A percentile compares a stretch with the other conserved stretches of the same genome.
These are phyloP conservation scores for Parastagonospora nodorum DNA, from an alignment of 2,329 filamentous ascomycete genomes.

Conservation along the genomic window DNA sequence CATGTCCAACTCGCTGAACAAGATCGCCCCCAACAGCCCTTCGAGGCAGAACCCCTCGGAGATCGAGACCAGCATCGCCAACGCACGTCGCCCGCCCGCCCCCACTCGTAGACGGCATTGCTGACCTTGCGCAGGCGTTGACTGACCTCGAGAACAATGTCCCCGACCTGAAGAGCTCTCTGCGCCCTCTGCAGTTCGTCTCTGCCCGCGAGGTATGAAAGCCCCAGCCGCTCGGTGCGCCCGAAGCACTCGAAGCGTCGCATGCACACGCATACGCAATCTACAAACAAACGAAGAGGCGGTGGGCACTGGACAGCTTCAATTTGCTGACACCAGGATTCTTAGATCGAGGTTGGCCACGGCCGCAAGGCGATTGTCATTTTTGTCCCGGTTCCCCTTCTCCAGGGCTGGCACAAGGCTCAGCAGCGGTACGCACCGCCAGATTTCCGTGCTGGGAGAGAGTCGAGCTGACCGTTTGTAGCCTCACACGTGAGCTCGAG, in stretches of 20 bases:
- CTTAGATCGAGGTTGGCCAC: conserved; percentile 99
- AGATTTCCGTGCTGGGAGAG: too few species aligned
- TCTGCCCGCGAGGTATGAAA: conserved; percentile 97
- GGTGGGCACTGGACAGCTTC: conserved; percentile 61
- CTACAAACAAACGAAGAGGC: conserved; percentile 53
- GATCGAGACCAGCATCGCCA: conserved; percentile 95
- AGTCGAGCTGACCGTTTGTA: conserved; percentile 47
- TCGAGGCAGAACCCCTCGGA: conserved; percentile 95
- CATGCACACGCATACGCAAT: conserved; percentile 27
- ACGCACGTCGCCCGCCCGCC: conserved; percentile 62
- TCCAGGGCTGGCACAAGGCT: conserved; percentile 98
- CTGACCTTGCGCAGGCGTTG: conserved; percentile 65
- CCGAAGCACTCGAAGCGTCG: conserved; percentile 30
- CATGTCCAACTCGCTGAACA: conserved; percentile 79
- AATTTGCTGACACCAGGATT: conserved; percentile 61
- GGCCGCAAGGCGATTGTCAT: conserved; percentile 99
- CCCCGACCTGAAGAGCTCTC: conserved; percentile 92
- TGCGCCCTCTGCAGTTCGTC: conserved; percentile 98
- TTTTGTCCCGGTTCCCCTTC: conserved; percentile 99
- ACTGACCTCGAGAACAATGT: conserved; percentile 99
- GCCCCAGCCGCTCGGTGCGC: conserved; percentile 34
- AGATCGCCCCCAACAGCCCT: conserved; percentile 97
- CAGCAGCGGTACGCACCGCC: conserved; percentile 90
- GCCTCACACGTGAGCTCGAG: conserved; percentile 99
- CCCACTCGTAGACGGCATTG: conserved; percentile 6